Conservation (phyloP, 805 yeast species). For the Yarrowia phangngaensis region DNA sequence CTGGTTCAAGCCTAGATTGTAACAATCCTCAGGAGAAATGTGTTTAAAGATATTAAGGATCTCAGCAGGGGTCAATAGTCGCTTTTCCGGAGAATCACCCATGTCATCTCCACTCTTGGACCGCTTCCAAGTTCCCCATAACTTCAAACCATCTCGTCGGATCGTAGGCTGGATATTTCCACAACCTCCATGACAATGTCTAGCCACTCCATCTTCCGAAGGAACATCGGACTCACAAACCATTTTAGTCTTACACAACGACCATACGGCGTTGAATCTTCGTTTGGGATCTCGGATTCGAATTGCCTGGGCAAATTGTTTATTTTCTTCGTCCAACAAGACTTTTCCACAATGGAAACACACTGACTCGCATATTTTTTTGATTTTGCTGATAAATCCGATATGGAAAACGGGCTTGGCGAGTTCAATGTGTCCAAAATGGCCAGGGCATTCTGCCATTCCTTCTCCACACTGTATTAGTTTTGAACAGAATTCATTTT, state of each 20-base stretch:
- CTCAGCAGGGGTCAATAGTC: constrained; percentile 82
- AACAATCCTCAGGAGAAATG: constrained; percentile 79
- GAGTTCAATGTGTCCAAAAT: constrained; percentile 96
- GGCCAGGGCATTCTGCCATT: constrained; percentile 99
- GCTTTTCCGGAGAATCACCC: constrained; percentile 85
- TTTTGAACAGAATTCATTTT: not conserved
- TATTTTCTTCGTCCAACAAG: constrained; percentile 76
- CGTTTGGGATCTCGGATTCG: constrained; percentile 90
- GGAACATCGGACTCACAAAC: constrained; percentile 85
- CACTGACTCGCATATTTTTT: constrained; percentile 91
- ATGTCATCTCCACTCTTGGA: constrained; percentile 71
- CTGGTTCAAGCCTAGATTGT: constrained; percentile 80
- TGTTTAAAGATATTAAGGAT: constrained; percentile 88
- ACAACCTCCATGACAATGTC: constrained; percentile 87
- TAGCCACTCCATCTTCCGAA: constrained; percentile 47
- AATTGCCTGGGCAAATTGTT: constrained; percentile 80
- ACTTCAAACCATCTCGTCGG: constrained; percentile 90
- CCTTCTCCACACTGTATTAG: constrained; percentile 78
- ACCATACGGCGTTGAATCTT: constrained; percentile 96
- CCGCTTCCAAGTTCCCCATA: constrained; percentile 98
- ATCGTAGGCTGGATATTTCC: constrained; percentile 95
- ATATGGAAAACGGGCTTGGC: constrained; percentile 98
- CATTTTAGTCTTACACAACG: constrained; percentile 84
- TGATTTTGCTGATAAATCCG: constrained; percentile 89
- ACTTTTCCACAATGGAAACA: constrained; percentile 99